Base-by-base conservation (phyloP, 371 early-diverging fungal genomes). In the Apophysomyces ossiformis region DNA sequence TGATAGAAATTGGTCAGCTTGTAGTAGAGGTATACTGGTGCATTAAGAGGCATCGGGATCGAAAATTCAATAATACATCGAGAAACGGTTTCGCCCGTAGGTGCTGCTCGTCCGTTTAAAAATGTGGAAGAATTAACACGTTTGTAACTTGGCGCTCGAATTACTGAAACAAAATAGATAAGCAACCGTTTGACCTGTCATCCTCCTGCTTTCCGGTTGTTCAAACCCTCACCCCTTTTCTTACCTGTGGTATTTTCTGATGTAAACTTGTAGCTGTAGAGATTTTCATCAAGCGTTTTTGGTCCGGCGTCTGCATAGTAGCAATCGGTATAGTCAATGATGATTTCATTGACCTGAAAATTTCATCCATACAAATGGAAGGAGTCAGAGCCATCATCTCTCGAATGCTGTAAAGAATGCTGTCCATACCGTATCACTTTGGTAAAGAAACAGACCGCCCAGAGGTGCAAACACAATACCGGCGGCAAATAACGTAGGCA, bases 1-100 rank as follows among this genome's bases (percentile, higher is more conserved):
- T 98, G 98, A 78, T 93, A 96, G 74, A 97, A 97, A 76, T 95
- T 93, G 45, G 95, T 92, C 54, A 98, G 79, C 57, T 89, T 78
- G 71, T 95, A 95, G 76, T 95, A 96, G 50, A 95, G 70, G 68
- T 86, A 94, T 61, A 96, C 89, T 6, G 92, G 92, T 15, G 84
- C 69, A 8, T 78, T 71, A 46, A 95, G 68, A 58, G 76, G 74
- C 64, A 74, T 73, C 1, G 86, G 85, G 65, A 94, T 69, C 11
- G 74, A 74, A 62, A 95, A 91, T 50, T 77, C 71, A 45, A 96
- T 78, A 7, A 86, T 76, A 81, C 96, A 96, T 8, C 81, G 78
- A 21, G 58, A 56, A 39, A 75, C 60, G 4, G 68, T 64, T 26
- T 66, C 69, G 41, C 76, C 78, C 18, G 70, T 16, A 18, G 70